Evolutionary conservation across 352 stramenopile species (phyloP).

Genomic region (Phytophthora pluvialis): DNA sequence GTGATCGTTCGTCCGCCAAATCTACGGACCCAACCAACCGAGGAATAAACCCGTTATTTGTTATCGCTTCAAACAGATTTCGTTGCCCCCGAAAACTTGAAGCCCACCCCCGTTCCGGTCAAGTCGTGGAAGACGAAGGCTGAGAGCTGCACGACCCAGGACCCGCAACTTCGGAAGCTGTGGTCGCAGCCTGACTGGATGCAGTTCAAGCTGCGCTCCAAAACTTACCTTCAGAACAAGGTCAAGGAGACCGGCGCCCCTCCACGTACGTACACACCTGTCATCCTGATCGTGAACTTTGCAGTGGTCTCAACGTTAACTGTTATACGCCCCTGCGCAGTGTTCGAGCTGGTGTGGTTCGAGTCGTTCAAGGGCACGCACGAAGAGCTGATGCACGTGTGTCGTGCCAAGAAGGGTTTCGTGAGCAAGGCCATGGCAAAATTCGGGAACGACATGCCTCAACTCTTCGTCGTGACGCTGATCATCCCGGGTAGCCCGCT

Average conservation of each 20-base stretch:
- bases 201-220: slow-evolving; percentile 75
- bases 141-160: slow-evolving; percentile 48
- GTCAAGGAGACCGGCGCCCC: slow-evolving; percentile 62
- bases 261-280: slow-evolving; percentile 52
- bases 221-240: slow-evolving; percentile 70
- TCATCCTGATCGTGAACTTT: background rate
- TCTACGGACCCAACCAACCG: background rate
- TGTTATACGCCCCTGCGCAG: slow-evolving; percentile 24
- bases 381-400: slow-evolving; percentile 69
- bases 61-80: slow-evolving; percentile 21
- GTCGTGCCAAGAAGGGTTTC: slow-evolving; percentile 68
- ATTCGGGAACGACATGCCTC: slow-evolving; percentile 70
- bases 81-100: slow-evolving; percentile 13
- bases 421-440: slow-evolving; percentile 64
- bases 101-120: slow-evolving; percentile 27
- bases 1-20: background rate
- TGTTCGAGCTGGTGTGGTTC: slow-evolving; percentile 87
- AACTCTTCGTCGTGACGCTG: slow-evolving; percentile 79
- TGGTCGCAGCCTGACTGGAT: slow-evolving; percentile 71
- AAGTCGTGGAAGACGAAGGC: slow-evolving; percentile 61
- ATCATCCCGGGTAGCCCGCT: slow-evolving; percentile 70
- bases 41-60: background rate
- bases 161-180: slow-evolving; percentile 58
- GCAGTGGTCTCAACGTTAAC: background rate
- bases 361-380: slow-evolving; percentile 78